Percentiles rank a stretch among this genome's conserved stretches.
phyloP scores from a whole-genome alignment of 768 basidiomycete genomes.

The Leucocoprinus sp. region DNA sequence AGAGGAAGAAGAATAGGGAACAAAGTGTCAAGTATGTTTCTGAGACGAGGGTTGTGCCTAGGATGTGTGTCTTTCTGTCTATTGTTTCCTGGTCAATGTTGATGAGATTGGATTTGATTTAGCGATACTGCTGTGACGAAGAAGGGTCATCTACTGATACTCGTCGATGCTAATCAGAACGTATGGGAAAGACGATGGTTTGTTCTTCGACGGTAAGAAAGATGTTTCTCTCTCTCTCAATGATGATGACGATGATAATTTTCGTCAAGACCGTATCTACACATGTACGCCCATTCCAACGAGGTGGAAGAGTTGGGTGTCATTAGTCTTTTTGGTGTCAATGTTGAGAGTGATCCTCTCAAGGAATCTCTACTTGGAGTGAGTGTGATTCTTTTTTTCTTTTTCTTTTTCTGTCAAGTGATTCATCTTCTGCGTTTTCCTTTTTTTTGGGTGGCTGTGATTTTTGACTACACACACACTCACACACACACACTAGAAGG shows the following conservation, averaged over 20 bases:
- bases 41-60: constrained; percentile 62
- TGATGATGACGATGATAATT: constrained; percentile 7
- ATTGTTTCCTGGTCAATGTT: constrained; percentile 1
- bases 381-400: constrained; percentile 24
- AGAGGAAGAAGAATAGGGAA: no score
- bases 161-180: constrained; percentile 74
- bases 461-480: no score
- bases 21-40: constrained; percentile 47
- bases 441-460: no score
- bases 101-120: constrained; percentile 1
- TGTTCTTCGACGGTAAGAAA: constrained; percentile 67
- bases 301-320: constrained; percentile 80
- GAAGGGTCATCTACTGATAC: constrained; percentile 73
- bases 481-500: no score
- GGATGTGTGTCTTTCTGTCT: constrained; percentile 42
- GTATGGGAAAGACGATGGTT: constrained; percentile 83
- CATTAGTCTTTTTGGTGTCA: constrained; percentile 77
- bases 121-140: constrained; percentile 78
- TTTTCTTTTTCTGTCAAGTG: background rate
- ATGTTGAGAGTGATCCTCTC: constrained; percentile 77
- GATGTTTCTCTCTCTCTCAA: constrained; percentile 3
- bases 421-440: no score
- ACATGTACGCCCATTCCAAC: constrained; percentile 76
- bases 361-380: constrained; percentile 87
- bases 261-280: constrained; percentile 73